Percentiles rank a stretch among this genome's conserved stretches.
Conservation (phyloP, 345 rosid species). For the Populus deltoides region DNA sequence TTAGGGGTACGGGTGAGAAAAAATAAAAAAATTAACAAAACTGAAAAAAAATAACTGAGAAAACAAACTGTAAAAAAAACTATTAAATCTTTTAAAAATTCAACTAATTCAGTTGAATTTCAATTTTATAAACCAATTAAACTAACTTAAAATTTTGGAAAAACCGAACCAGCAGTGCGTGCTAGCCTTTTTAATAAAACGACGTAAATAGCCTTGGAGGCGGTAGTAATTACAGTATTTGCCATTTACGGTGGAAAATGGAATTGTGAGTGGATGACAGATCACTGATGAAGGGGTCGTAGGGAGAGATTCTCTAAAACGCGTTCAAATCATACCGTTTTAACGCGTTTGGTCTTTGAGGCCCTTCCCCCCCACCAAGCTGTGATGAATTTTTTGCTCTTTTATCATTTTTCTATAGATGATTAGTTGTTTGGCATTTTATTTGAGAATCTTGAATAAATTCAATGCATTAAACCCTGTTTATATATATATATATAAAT, state of each 20-base stretch:
- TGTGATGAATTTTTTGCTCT: not conserved
- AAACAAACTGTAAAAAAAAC: no score
- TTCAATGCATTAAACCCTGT: no score
- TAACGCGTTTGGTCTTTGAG: not conserved
- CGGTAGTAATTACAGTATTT: not conserved
- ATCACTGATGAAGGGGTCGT: not conserved
- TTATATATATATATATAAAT: no score
- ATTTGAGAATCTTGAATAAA: not conserved
- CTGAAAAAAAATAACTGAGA: no score
- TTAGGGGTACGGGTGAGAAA: not conserved
- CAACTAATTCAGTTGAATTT: no score
- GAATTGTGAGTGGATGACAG: not conserved
- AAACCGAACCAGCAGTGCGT: no score
- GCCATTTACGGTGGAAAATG: not conserved
- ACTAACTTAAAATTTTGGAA: no score
- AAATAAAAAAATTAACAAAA: no score
- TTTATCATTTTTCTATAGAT: not conserved
- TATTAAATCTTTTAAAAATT: no score
- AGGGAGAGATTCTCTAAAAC: not conserved
- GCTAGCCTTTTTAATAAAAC: no score
- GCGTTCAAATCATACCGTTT: not conserved
- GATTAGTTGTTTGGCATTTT: not conserved
- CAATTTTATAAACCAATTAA: no score
- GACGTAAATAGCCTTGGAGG: not conserved
- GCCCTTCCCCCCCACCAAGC: not conserved